These are phyloP conservation scores for Oxalis stricta DNA, from an alignment of 441 rosid genomes.

Conservation along the genomic window DNA sequence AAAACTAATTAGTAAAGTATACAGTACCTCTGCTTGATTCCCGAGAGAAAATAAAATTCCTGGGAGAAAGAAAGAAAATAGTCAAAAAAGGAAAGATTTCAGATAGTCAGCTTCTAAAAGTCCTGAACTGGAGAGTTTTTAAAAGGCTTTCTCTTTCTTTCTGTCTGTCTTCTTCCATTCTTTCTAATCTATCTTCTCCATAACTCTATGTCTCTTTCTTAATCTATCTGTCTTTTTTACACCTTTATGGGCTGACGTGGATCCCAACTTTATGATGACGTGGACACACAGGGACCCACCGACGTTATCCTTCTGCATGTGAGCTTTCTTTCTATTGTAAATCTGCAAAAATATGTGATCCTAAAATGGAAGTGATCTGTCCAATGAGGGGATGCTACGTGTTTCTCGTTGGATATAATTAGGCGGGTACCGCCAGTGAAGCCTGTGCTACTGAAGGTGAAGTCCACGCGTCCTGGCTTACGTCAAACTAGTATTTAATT, in stretches of 20 bases:
- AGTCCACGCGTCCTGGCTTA: no score
- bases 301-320: slow-evolving; percentile 39
- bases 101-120: no score
- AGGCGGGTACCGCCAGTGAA: no score
- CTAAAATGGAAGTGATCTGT: slow-evolving; percentile 15
- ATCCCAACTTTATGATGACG: slow-evolving; percentile 28
- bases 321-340: slow-evolving; percentile 16
- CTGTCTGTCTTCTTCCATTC: neutral
- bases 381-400: slow-evolving; percentile 16
- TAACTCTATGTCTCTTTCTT: neutral
- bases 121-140: no score
- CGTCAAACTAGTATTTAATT: no score
- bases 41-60: no score
- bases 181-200: neutral
- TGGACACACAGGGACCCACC: slow-evolving; percentile 13
- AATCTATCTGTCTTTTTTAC: neutral
- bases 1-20: no score
- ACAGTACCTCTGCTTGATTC: no score
- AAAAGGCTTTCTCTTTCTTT: neutral
- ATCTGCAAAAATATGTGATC: slow-evolving; percentile 15
- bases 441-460: no score
- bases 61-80: no score
- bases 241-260: slow-evolving; percentile 27
- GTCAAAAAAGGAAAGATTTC: no score
- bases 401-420: no score